phyloP scores from a whole-genome alignment of 768 basidiomycete genomes.

The Naganishia friedmannii region DNA sequence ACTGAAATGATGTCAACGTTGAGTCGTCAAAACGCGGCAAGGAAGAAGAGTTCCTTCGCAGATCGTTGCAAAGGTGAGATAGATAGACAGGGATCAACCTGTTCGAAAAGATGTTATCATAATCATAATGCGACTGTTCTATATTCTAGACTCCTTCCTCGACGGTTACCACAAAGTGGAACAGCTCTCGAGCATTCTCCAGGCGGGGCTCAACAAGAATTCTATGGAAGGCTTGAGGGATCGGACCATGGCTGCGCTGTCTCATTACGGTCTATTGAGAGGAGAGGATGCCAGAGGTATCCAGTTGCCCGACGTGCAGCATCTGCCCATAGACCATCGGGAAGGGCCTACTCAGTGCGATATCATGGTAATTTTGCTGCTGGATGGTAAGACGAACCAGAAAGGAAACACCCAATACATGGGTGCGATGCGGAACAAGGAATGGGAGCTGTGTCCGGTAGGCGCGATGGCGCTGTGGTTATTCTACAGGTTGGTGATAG shows the following conservation, averaged over 20 bases:
- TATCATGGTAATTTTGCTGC: background rate
- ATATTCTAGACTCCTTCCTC: background rate
- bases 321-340: background rate
- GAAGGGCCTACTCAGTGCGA: background rate
- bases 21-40: conserved; percentile 1
- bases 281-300: background rate
- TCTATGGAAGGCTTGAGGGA: background rate
- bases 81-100: background rate
- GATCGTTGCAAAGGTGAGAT: background rate
- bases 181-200: background rate
- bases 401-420: conserved; percentile 9
- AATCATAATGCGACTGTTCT: background rate
- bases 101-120: background rate
- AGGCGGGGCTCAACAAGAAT: background rate
- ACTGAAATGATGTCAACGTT: conserved; percentile 9
- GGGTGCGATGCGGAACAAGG: background rate
- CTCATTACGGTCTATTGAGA: background rate
- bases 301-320: conserved; percentile 11
- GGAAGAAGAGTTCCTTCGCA: conserved; percentile 6
- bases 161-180: conserved; percentile 5
- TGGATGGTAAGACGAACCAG: conserved; percentile 8
- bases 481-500: conserved; percentile 6
- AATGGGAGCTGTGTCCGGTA: conserved; percentile 11
- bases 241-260: conserved; percentile 6
- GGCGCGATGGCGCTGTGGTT: background rate